These are phyloP conservation scores for Eleusine coracana DNA, from an alignment of 176 grass and related monocot species.

Conservation along the genomic window DNA sequence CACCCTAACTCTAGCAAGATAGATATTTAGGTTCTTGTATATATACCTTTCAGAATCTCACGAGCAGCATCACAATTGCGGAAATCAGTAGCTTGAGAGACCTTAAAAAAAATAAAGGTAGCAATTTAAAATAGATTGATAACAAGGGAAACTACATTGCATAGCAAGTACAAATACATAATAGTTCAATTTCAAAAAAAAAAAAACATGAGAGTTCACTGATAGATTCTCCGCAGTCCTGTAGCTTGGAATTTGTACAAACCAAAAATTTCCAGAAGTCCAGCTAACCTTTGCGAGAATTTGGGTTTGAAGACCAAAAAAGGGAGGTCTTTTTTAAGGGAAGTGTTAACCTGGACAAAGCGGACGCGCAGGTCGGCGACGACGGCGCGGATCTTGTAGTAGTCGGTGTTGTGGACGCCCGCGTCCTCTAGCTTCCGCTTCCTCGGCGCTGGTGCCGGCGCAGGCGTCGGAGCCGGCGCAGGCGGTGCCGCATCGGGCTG, in stretches of 20 bases:
- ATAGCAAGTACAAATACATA: background rate
- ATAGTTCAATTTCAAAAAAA: background rate
- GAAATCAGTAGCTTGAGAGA: conserved; percentile 49
- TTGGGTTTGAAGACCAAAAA: background rate
- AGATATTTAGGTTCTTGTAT: background rate
- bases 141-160: background rate
- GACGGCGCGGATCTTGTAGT: conserved; percentile 59
- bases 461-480: background rate
- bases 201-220: background rate
- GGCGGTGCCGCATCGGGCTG: conserved; percentile 23
- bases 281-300: background rate
- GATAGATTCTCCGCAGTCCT: background rate
- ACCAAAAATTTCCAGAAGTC: background rate
- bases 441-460: background rate
- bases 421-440: conserved; percentile 43
- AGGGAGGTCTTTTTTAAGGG: background rate
- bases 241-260: background rate
- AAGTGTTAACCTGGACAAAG: conserved; percentile 42
- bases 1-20: conserved; percentile 20
- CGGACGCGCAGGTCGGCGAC: conserved; percentile 40
- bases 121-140: conserved; percentile 32
- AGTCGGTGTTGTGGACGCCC: conserved; percentile 47
- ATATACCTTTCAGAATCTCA: conserved; percentile 59
- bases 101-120: conserved; percentile 36
- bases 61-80: conserved; percentile 46